phyloP scores from a whole-genome alignment of 2,329 filamentous ascomycete genomes.

The Spiromastix sp. region DNA sequence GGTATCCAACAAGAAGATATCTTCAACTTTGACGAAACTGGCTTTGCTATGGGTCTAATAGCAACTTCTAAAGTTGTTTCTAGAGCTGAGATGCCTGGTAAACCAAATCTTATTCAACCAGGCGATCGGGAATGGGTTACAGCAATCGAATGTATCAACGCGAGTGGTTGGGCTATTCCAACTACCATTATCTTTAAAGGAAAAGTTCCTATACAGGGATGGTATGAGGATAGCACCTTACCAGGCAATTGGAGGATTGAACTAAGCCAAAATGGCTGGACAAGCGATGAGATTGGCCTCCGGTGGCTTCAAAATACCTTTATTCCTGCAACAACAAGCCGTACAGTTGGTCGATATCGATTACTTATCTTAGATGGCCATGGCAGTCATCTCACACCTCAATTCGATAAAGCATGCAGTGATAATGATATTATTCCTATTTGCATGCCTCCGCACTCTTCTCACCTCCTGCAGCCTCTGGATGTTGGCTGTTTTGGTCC shows the following conservation, averaged over 20 bases:
- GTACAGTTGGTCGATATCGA: neutral
- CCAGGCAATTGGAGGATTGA: neutral
- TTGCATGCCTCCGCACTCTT: conserved; percentile 1
- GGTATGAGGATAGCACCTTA: neutral
- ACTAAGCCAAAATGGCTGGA: conserved; percentile 1
- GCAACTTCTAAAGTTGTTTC: conserved; percentile 10
- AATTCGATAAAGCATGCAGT: neutral
- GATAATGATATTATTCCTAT: conserved; percentile 3
- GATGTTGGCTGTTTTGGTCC: conserved; percentile 3
- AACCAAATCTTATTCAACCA: conserved; percentile 10
- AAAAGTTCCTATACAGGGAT: neutral
- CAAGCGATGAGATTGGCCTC: neutral
- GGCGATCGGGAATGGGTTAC: conserved; percentile 13
- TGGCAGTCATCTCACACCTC: neutral
- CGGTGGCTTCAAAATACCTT: neutral
- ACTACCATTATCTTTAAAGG: conserved; percentile 3
- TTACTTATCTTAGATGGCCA: conserved; percentile 2
- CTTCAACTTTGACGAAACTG: conserved; percentile 15
- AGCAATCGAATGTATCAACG: conserved; percentile 8
- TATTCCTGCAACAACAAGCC: neutral
- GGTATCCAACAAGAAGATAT: conserved; percentile 11
- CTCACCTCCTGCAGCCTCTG: conserved; percentile 1
- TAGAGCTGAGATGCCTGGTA: conserved; percentile 10
- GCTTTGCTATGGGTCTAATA: conserved; percentile 13
- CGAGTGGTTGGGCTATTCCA: conserved; percentile 3